These are phyloP conservation scores for Geotrichum bryndzae DNA, from an alignment of 1,139 yeast genomes.

Conservation along the genomic window DNA sequence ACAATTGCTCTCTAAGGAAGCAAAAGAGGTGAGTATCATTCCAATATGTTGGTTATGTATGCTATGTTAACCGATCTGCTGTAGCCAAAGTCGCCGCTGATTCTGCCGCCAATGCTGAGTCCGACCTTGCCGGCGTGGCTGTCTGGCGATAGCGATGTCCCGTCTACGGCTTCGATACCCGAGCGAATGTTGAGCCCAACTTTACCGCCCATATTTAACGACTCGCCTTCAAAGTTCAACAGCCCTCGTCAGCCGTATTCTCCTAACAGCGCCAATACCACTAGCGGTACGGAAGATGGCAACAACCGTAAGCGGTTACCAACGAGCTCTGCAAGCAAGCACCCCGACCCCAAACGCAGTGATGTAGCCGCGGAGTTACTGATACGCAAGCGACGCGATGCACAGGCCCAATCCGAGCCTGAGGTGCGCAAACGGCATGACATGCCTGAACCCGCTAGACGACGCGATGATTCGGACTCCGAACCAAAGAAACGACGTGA, in stretches of 20 bases:
- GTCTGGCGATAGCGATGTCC: constrained; percentile 4
- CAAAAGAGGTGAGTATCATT: constrained; percentile 4
- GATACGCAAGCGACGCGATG: not conserved
- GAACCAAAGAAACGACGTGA: not conserved
- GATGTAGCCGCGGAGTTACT: not conserved
- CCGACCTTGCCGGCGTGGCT: constrained; percentile 26
- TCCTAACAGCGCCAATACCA: not conserved
- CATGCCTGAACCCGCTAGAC: too few relatives aligned
- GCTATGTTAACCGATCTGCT: not conserved
- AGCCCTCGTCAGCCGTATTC: not conserved
- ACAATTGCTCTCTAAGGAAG: constrained; percentile 2
- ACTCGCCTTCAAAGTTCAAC: not conserved
- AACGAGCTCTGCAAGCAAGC: not conserved
- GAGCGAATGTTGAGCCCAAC: constrained; percentile 33
- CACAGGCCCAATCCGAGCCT: not conserved
- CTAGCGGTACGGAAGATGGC: not conserved
- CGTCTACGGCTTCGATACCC: constrained; percentile 20
- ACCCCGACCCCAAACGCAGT: not conserved
- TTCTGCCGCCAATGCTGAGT: constrained; percentile 37
- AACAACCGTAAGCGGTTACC: not conserved
- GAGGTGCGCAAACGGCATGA: not conserved
- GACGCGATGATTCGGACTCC: too few relatives aligned
- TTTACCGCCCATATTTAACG: constrained; percentile 29
- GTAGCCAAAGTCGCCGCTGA: constrained; percentile 18
- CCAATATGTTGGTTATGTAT: not conserved